Evolutionary conservation across 78 protist genomes (phyloP).

Genomic region (Anaeramoeba flamelloides): DNA sequence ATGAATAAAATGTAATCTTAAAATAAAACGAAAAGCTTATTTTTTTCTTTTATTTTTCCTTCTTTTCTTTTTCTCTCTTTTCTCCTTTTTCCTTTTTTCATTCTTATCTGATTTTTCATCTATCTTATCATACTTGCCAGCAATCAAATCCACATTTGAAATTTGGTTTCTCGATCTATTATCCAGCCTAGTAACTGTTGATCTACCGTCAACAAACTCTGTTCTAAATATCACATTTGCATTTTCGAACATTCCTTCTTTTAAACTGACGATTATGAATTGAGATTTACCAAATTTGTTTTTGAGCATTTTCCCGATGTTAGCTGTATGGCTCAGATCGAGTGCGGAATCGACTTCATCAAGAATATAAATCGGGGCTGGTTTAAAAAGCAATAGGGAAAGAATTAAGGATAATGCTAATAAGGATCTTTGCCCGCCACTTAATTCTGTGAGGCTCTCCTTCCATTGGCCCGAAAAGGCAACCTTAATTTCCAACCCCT

Average conservation of each 20-base stretch:
- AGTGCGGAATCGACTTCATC: conserved; percentile 99
- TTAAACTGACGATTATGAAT: conserved; percentile 53
- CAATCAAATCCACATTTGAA: too few species aligned
- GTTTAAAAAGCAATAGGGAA: conserved; percentile 85
- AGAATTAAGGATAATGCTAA: conserved; percentile 92
- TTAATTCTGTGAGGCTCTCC: conserved; percentile 79
- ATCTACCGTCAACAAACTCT: conserved; percentile 42
- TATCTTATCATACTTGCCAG: too few species aligned
- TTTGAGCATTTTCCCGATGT: conserved; percentile 54
- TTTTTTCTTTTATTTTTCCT: too few species aligned
- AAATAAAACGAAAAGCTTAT: too few species aligned
- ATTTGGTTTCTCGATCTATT: too few species aligned
- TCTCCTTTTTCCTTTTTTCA: too few species aligned
- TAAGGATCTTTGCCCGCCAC: conserved; percentile 92
- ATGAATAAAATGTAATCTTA: too few species aligned
- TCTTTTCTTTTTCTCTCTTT: too few species aligned
- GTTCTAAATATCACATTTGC: conserved; percentile 80
- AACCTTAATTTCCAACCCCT: conserved; percentile 55
- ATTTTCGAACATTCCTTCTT: conserved; percentile 62
- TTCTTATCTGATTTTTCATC: too few species aligned
- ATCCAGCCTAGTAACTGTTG: neutral
- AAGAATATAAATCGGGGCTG: conserved; percentile 98
- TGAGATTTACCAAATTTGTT: conserved; percentile 34
- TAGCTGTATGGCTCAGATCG: conserved; percentile 91
- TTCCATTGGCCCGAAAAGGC: conserved; percentile 91